phyloP scores from a whole-genome alignment of 176 grass and related monocot genomes.

The Avena atlantica region DNA sequence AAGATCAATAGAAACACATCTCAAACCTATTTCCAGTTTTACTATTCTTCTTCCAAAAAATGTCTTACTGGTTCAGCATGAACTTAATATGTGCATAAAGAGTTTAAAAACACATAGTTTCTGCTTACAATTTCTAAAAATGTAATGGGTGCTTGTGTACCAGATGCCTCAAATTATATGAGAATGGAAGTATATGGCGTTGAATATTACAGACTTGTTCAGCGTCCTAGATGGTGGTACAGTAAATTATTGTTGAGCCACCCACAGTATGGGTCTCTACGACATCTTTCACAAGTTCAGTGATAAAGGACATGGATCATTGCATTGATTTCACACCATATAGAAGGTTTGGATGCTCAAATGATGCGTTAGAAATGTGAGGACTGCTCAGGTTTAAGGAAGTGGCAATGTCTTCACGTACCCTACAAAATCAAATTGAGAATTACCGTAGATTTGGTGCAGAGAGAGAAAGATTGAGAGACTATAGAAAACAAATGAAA shows the following conservation, averaged over 20 bases:
- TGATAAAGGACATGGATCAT: constrained; percentile 63
- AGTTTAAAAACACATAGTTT: no score
- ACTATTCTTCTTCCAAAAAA: background rate
- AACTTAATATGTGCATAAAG: no score
- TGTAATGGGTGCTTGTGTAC: background rate
- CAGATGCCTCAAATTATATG: background rate
- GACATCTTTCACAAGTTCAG: constrained; percentile 88
- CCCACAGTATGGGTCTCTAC: constrained; percentile 55
- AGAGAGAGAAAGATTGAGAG: constrained; percentile 11
- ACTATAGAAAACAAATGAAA: constrained; percentile 23
- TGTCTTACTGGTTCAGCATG: background rate
- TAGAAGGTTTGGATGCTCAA: constrained; percentile 89
- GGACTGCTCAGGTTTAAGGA: constrained; percentile 71
- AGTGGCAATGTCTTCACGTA: constrained; percentile 75
- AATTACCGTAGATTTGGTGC: constrained; percentile 1
- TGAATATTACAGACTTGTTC: constrained; percentile 64
- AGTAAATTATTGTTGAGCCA: constrained; percentile 91
- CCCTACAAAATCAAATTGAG: constrained; percentile 54
- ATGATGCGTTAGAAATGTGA: constrained; percentile 71
- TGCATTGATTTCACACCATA: constrained; percentile 77
- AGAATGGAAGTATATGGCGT: constrained; percentile 15
- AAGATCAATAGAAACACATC: background rate
- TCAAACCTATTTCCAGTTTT: constrained; percentile 1
- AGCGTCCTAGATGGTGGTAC: constrained; percentile 80
- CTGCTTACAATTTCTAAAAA: background rate